Base-by-base conservation (phyloP, 176 grass and related monocot species). In the Oryza meridionalis region DNA sequence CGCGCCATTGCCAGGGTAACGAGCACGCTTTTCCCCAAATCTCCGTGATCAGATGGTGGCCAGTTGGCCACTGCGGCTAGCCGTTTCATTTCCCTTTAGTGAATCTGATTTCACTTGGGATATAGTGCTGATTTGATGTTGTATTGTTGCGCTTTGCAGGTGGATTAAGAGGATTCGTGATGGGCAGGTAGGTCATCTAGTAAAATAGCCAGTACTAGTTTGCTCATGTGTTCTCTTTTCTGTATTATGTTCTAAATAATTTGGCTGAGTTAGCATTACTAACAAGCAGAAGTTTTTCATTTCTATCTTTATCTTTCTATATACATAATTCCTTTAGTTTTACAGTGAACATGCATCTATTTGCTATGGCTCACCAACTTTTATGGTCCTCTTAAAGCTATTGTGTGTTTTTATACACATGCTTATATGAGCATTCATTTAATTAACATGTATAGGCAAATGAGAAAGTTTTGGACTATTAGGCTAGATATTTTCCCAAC, bases 101-200 rank as follows among this genome's bases (percentile, higher is more conserved):
- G 61, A 37, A 38, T 68, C 74, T 71, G 43, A 17, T 92, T 88
- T 49, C 22, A 35, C 69, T 64, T 72, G 53, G 49, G 35, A 46
- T 31, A 24, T 61, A 16, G 68, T 87, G 70, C 80, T 73, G 46
- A 77, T 87, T 81, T 84, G 17, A 42, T 84, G 24, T 7, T 40
- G 7, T 37, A 68, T 19, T 78, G 22, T 37, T 76, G 59, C 35
- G 5, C 27, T 61, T 32, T 65, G 75, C 90, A 98, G 96, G 67
- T 98, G 96, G 96, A 40, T 98, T 73, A 80, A 92, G n/a, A 95
- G 96, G 66, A 93, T 95, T 88, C 82, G 69, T 78, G 93, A 95
- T 75, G 91, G 96, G 8, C 96, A 93, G 96, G 92, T 94, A 77
- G 77, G 21, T 2, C 37, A 51, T 55, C 45, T 38, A 22, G 3